Base-by-base conservation (phyloP, 2,329 filamentous ascomycete genomes). In the Sporothrix euskadiensis region DNA sequence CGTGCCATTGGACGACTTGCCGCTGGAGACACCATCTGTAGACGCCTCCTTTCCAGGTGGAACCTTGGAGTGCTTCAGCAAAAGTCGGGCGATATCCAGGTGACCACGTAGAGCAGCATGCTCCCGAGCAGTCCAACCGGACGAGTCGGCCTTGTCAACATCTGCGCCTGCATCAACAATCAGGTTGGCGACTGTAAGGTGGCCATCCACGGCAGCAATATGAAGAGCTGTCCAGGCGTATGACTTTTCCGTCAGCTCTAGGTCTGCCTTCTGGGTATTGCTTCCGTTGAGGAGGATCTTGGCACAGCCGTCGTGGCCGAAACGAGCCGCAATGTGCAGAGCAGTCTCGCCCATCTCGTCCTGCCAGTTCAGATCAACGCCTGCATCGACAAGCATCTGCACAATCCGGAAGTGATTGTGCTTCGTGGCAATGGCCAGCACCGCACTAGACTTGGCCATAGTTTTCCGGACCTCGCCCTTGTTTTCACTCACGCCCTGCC, bases 171-270 rank as follows among this genome's bases (percentile, higher is more conserved):
- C 91, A 68, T 91, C 88, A 56, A 97, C 88, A 4, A 99, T 85
- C 32, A 96, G 85, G 78, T 94, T 87, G 0, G 92, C 92, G 56
- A 97, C 89, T 0, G 87, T 83, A 12, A 94, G 81, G 76, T 94
- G 91, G 0, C 95, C 95, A 79, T 99, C 94, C 2, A 98, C 95
- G 71, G 92, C 93, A 10, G 95, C 93, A 76, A 97, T 92, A 79
- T 97, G 96, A 14, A 99, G 85, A n/a, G 96, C 93, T 0, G 96
- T 98, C 95, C 96, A 99, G 3, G 91, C 90, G 79, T 97, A 98
- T 0, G 92, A 91, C 71, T 91, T 92, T 79, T 99, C 96, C 0
- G 88, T 83, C 49, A 97, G 83, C 8, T 76, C 73, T 7, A 75
- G 72, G 75, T 98, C 84, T 0, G 91, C 90, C 78, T 91, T 93